A percentile compares a stretch with the other conserved stretches of the same genome.
Evolutionary conservation across 306 rosid genomes (phyloP).

Genomic region (Quercus rubra): DNA sequence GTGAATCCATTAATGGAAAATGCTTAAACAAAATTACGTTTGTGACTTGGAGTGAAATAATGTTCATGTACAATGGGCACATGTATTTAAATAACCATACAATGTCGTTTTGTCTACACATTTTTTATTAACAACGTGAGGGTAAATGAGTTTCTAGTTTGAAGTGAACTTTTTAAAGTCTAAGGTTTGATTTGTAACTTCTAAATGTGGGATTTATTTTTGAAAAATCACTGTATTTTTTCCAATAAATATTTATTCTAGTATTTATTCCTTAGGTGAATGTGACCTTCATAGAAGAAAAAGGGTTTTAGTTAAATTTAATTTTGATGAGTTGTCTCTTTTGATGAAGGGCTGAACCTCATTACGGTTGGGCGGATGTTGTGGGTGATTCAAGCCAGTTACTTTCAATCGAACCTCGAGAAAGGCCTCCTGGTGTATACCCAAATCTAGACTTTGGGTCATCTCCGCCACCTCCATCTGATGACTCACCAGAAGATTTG

Average conservation of each 20-base stretch:
- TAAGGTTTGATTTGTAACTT: no score
- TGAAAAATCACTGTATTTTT: no score
- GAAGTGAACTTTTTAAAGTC: no score
- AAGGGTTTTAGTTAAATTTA: neutral
- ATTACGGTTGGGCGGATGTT: slow-evolving; percentile 96
- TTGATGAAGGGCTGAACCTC: slow-evolving; percentile 82
- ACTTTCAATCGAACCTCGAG: slow-evolving; percentile 74
- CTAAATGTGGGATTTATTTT: no score
- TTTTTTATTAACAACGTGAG: no score
- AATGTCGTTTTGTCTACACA: no score
- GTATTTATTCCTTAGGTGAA: neutral
- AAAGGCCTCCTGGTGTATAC: slow-evolving; percentile 81
- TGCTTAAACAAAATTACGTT: no score
- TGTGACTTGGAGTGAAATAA: no score
- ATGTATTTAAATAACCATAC: no score
- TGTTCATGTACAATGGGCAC: no score
- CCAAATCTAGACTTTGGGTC: slow-evolving; percentile 69
- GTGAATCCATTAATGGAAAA: no score
- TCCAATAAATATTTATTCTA: no score
- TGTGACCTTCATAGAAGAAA: neutral
- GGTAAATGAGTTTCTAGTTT: neutral
- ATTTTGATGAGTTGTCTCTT: slow-evolving; percentile 9
- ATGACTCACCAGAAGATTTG: slow-evolving; percentile 44
- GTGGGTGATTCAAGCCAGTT: slow-evolving; percentile 89
- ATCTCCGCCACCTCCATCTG: slow-evolving; percentile 32